These are phyloP conservation scores for Borealophlyctis nickersoniae DNA, from an alignment of 192 early-diverging fungal species.

Conservation along the genomic window DNA sequence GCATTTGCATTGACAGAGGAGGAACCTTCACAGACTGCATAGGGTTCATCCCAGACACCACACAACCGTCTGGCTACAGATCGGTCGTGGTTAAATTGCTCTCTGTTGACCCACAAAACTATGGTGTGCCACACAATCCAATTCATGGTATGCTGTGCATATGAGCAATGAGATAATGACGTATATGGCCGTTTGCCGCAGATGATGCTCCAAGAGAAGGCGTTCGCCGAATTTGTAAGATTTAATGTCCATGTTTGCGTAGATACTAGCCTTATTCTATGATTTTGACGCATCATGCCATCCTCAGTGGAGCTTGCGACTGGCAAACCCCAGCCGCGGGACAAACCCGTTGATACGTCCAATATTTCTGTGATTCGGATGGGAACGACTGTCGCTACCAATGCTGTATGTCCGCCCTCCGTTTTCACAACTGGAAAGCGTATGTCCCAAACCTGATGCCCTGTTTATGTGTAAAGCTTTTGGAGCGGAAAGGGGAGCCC, in stretches of 20 bases:
- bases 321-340: constrained; percentile 64
- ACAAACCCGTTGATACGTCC: constrained; percentile 68
- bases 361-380: constrained; percentile 80
- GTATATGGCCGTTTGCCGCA: no score
- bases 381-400: constrained; percentile 98
- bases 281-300: no score
- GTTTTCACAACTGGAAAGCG: no score
- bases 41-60: constrained; percentile 56
- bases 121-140: no score
- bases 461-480: no score
- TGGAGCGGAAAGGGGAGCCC: constrained; percentile 76
- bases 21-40: constrained; percentile 98
- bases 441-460: not conserved
- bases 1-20: constrained; percentile 86
- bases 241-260: no score
- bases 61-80: constrained; percentile 27
- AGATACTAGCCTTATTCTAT: no score
- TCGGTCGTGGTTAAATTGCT: constrained; percentile 86
- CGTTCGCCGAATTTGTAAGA: constrained; percentile 85
- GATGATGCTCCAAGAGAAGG: constrained; percentile 95
- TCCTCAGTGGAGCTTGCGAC: constrained; percentile 75
- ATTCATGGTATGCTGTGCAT: no score
- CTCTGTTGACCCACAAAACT: constrained; percentile 86
- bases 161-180: no score
- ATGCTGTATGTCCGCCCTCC: constrained; percentile 61